Conservation (phyloP, 208 protist species). For the Trypanosomatidae sp. region DNA sequence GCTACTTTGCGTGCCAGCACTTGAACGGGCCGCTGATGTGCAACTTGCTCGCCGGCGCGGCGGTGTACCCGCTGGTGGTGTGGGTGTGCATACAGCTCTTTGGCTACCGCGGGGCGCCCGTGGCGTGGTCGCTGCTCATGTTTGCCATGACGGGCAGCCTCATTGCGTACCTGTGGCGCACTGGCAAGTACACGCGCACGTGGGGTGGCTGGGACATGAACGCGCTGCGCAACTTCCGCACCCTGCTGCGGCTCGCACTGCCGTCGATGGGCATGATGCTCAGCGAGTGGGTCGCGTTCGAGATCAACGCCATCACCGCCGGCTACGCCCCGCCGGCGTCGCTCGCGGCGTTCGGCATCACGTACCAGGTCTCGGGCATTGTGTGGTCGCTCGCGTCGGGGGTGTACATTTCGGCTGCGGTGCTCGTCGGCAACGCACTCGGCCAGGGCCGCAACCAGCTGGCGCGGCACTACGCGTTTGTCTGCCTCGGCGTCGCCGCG, state of each 20-base stretch:
- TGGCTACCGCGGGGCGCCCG: conserved; percentile 29
- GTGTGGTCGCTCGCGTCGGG: conserved; percentile 51
- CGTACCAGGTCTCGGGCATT: conserved; percentile 38
- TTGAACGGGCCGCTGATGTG: conserved; percentile 47
- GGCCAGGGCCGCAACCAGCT: conserved; percentile 30
- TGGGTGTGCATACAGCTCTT: conserved; percentile 27
- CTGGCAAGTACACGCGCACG: conserved; percentile 47
- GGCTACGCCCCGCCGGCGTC: conserved; percentile 39
- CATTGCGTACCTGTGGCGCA: conserved; percentile 34
- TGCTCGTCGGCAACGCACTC: conserved; percentile 63
- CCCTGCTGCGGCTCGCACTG: conserved; percentile 41
- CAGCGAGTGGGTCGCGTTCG: conserved; percentile 64
- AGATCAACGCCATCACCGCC: conserved; percentile 57
- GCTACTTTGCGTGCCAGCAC: conserved; percentile 73
- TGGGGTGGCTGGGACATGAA: conserved; percentile 50
- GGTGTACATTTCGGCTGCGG: conserved; percentile 52
- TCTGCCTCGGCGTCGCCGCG: conserved; percentile 16
- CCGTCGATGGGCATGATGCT: conserved; percentile 69
- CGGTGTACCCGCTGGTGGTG: conserved; percentile 35
- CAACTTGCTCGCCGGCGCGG: conserved; percentile 31
- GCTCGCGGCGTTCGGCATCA: conserved; percentile 57
- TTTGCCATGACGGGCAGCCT: conserved; percentile 27
- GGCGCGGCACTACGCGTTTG: conserved; percentile 27
- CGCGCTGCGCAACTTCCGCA: conserved; percentile 46
- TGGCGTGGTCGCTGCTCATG: conserved; percentile 59